Evolutionary conservation across 2,329 filamentous ascomycete species (phyloP).

Genomic region (Albophoma yamanashiensis): DNA sequence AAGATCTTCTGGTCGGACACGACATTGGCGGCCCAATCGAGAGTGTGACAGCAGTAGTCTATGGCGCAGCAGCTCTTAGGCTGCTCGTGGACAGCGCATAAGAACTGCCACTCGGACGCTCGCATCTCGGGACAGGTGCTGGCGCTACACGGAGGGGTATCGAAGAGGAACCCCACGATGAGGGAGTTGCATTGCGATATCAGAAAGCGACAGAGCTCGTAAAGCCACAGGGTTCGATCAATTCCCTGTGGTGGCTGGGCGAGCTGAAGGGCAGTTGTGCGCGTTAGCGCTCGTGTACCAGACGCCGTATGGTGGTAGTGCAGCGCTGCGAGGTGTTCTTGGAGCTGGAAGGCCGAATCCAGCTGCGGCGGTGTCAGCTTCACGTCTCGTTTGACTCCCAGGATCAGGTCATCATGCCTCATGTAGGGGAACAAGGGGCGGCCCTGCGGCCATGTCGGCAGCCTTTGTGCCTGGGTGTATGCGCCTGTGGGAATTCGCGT

Average conservation of each 20-base stretch:
- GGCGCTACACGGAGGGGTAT: constrained; percentile 78
- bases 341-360: constrained; percentile 92
- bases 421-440: constrained; percentile 73
- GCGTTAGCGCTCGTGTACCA: constrained; percentile 61
- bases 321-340: constrained; percentile 90
- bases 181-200: constrained; percentile 90
- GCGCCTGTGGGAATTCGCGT: constrained; percentile 67
- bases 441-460: constrained; percentile 86
- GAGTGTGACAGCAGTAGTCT: constrained; percentile 97
- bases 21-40: constrained; percentile 94
- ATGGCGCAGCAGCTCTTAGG: constrained; percentile 97
- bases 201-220: constrained; percentile 93
- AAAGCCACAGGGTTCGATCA: constrained; percentile 87
- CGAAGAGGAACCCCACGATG: constrained; percentile 86
- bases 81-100: constrained; percentile 93
- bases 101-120: constrained; percentile 96
- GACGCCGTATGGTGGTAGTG: constrained; percentile 69
- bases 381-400: background rate
- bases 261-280: constrained; percentile 63
- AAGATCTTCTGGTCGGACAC: constrained; percentile 94
- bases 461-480: constrained; percentile 89
- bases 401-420: constrained; percentile 48
- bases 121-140: constrained; percentile 96
- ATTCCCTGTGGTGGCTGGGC: constrained; percentile 71
- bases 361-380: constrained; percentile 45